phyloP scores from a whole-genome alignment of 768 basidiomycete genomes.

The Cubamyces lactineus region DNA sequence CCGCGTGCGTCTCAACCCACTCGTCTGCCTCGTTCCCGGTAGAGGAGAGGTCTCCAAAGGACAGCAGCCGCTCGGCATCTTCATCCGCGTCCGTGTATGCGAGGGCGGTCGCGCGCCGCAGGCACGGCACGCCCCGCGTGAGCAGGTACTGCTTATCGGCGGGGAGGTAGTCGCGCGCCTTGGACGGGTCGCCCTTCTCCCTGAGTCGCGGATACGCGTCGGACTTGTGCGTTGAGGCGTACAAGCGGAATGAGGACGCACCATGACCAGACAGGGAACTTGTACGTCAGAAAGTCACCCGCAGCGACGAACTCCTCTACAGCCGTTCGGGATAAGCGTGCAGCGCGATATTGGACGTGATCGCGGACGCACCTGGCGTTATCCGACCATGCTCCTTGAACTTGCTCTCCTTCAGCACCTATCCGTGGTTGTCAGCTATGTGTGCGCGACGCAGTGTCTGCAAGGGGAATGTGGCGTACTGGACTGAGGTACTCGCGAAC shows the following conservation, averaged over 20 bases:
- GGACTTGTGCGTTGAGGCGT: conserved; percentile 3
- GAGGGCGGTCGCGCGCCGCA: conserved; percentile 88
- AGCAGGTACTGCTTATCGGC: conserved; percentile 95
- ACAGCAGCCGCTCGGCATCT: conserved; percentile 90
- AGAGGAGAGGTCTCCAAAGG: conserved; percentile 69
- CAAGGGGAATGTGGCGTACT: conserved; percentile 48
- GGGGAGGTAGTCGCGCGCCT: conserved; percentile 91
- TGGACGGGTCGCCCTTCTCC: conserved; percentile 90
- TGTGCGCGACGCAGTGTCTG: conserved; percentile 32
- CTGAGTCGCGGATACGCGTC: conserved; percentile 44
- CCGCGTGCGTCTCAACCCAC: conserved; percentile 98
- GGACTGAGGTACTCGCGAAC: conserved; percentile 94
- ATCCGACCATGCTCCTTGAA: conserved; percentile 99
- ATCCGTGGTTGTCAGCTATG: conserved; percentile 32
- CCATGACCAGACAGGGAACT: conserved; percentile 99
- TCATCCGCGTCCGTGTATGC: conserved; percentile 96
- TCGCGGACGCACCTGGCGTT: conserved; percentile 71
- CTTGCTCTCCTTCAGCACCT: conserved; percentile 98
- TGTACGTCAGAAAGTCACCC: conserved; percentile 96
- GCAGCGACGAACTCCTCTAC: conserved; percentile 98
- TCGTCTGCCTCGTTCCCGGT: conserved; percentile 72
- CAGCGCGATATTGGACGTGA: conserved; percentile 4
- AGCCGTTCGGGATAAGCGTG: conserved; percentile 21
- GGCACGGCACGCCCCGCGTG: conserved; percentile 94
- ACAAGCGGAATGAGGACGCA: conserved; percentile 40